Conservation (phyloP, 2,329 filamentous ascomycete genomes). For the Thelonectria blattea region DNA sequence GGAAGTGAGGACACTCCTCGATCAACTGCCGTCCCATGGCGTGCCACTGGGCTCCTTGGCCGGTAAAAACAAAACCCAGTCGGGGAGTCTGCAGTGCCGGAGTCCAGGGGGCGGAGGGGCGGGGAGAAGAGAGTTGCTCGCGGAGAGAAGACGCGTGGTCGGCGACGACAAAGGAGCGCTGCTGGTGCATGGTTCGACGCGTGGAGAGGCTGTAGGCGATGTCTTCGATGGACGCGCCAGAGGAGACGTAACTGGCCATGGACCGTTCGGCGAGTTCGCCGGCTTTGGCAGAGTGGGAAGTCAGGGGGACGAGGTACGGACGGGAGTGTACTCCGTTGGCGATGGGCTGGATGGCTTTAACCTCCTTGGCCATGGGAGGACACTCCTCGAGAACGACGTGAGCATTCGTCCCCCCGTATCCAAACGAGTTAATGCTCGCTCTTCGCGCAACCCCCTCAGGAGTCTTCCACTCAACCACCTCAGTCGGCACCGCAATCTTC, state of each 20-base stretch:
- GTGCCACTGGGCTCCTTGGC: slow-evolving; percentile 37
- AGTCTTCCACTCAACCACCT: slow-evolving; percentile 22
- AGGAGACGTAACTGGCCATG: slow-evolving; percentile 24
- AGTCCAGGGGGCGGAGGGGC: slow-evolving; percentile 29
- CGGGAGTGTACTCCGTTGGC: slow-evolving; percentile 27
- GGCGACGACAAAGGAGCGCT: slow-evolving; percentile 35
- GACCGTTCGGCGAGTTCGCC: slow-evolving; percentile 30
- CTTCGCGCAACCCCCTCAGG: slow-evolving; percentile 19
- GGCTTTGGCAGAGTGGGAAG: slow-evolving; percentile 32
- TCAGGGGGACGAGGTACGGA: slow-evolving; percentile 31
- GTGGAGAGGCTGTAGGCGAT: slow-evolving; percentile 32
- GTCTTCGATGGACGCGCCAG: slow-evolving; percentile 22
- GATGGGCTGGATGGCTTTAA: slow-evolving; percentile 18
- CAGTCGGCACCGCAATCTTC: slow-evolving; percentile 30
- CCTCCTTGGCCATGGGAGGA: slow-evolving; percentile 18
- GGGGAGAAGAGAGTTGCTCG: slow-evolving; percentile 25
- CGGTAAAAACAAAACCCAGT: slow-evolving; percentile 37
- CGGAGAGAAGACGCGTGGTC: slow-evolving; percentile 18
- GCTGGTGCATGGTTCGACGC: slow-evolving; percentile 29
- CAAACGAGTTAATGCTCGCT: slow-evolving; percentile 39
- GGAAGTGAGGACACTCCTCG: slow-evolving; percentile 38
- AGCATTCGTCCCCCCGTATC: slow-evolving; percentile 37
- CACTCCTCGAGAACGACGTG: slow-evolving; percentile 34
- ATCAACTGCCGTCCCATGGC: slow-evolving; percentile 35
- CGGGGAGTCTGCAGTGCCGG: slow-evolving; percentile 23